Base-by-base conservation (phyloP, 2,329 filamentous ascomycete genomes). In the Rhynchosporium graminicola region DNA sequence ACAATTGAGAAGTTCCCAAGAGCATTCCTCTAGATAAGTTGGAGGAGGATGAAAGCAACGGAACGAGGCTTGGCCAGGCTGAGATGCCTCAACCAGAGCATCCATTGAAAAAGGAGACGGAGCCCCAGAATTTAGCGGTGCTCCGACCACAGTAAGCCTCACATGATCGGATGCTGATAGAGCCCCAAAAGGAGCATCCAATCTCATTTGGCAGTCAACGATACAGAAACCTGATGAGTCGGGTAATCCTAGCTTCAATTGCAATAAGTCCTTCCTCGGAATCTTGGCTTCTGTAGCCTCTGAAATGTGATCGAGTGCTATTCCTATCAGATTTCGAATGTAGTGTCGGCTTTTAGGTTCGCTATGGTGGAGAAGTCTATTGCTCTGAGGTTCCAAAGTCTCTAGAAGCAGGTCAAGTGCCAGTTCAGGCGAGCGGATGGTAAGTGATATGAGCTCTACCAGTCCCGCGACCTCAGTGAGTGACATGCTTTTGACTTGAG, bases 1-100 rank as follows among this genome's bases (percentile, higher is more conserved):
- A 13, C 55, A 63, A 10, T 63, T 63, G 4, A n/a, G 56, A 48
- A 58, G 56, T 28, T 58, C 56, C 56, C 56, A 58, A 31, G 61
- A 63, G 29, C 55, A 63, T 26, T 63, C 36, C 33, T 63, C 48
- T 20, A 59, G 31, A 31, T 38, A 63, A 12, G 46, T n/a, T 26
- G 55, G 61, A 28, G 55, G 45, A 8, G 61, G 29, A 55, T 59
- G 61, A 33, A 63, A 59, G 56, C 56, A 59, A 36, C 48, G 55
- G 28, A 63, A 59, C 20, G 12, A 42, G n/a, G 56, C 56, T 6
- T 40, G 40, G n/a, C 61, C 61, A 15, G 48, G 8, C 29, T 59
- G 12, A 36, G 56, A 48, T 6, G 51, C 12, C 52, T 57, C 52
- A 20, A 57, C 51, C 2, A 61, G 51, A 26, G 59, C 59, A 50